phyloP scores from a whole-genome alignment of 805 yeast species.

The Saccharomyces kudriavzevii region DNA sequence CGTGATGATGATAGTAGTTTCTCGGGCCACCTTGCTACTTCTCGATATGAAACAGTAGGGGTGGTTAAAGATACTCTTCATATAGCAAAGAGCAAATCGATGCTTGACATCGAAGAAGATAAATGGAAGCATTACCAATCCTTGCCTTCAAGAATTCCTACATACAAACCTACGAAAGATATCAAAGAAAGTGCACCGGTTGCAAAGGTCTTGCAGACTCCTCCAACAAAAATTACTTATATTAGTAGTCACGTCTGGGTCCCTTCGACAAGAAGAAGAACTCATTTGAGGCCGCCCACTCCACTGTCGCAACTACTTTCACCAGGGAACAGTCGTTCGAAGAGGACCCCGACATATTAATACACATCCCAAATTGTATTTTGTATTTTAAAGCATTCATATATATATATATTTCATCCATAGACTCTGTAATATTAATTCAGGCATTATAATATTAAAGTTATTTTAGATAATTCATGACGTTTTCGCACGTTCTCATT shows the following conservation, averaged over 20 bases:
- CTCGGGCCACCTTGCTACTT: neutral
- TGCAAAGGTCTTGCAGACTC: neutral
- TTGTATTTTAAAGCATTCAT: too few species aligned
- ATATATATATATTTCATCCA: neutral
- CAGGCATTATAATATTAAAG: neutral
- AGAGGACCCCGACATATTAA: neutral
- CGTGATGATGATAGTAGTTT: neutral
- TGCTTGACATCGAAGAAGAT: neutral
- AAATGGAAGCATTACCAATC: neutral
- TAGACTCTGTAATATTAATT: neutral
- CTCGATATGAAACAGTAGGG: neutral
- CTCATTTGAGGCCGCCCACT: slow-evolving; percentile 15
- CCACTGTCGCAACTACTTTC: slow-evolving; percentile 14
- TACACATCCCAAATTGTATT: neutral
- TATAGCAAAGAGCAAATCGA: slow-evolving; percentile 1
- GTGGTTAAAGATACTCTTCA: neutral
- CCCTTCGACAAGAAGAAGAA: slow-evolving; percentile 7
- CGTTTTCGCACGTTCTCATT: neutral
- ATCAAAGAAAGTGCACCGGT: neutral
- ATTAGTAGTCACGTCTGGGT: slow-evolving; percentile 4
- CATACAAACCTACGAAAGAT: neutral
- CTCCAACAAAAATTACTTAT: slow-evolving; percentile 2
- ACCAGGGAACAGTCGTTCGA: neutral
- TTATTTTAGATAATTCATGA: neutral
- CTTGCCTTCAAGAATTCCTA: neutral